These are phyloP conservation scores for Teratosphaeria viscida DNA, from an alignment of 2,329 filamentous ascomycete species.

Conservation along the genomic window DNA sequence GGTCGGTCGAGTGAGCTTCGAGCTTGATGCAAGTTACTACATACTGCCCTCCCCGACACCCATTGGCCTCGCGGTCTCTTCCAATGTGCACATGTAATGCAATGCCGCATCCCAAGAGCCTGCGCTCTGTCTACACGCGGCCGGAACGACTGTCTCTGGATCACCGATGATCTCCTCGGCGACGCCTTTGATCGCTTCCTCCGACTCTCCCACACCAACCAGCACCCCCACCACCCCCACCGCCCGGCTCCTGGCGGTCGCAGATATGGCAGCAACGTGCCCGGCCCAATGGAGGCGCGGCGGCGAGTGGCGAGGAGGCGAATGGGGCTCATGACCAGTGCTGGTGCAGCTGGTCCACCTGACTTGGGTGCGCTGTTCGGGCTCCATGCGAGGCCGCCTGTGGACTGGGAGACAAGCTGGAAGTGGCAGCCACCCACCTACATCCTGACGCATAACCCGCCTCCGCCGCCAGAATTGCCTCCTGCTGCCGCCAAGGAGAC, in stretches of 20 bases:
- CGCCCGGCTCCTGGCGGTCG: conserved; percentile 1
- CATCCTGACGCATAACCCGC: neutral
- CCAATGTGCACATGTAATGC: conserved; percentile 14
- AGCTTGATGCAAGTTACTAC: neutral
- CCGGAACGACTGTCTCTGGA: conserved; percentile 42
- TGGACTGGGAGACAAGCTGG: conserved; percentile 14
- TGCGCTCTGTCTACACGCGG: conserved; percentile 7
- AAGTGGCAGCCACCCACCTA: conserved; percentile 15
- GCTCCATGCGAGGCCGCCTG: conserved; percentile 6
- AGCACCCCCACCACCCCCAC: neutral
- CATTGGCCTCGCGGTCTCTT: neutral
- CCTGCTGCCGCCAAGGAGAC: neutral
- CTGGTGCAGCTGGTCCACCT: conserved; percentile 5
- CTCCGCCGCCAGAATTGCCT: neutral
- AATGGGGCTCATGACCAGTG: conserved; percentile 32
- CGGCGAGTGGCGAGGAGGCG: conserved; percentile 45
- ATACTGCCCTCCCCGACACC: neutral
- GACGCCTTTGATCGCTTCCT: conserved; percentile 43
- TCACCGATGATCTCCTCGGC: conserved; percentile 47
- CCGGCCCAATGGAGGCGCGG: conserved; percentile 52
- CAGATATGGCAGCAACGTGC: conserved; percentile 50
- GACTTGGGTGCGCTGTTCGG: conserved; percentile 24
- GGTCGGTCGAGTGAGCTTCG: neutral
- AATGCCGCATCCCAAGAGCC: conserved; percentile 10
- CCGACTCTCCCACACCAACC: conserved; percentile 22